These are phyloP conservation scores for Nicotiana attenuata DNA, from an alignment of 257 asterid genomes.

Conservation along the genomic window DNA sequence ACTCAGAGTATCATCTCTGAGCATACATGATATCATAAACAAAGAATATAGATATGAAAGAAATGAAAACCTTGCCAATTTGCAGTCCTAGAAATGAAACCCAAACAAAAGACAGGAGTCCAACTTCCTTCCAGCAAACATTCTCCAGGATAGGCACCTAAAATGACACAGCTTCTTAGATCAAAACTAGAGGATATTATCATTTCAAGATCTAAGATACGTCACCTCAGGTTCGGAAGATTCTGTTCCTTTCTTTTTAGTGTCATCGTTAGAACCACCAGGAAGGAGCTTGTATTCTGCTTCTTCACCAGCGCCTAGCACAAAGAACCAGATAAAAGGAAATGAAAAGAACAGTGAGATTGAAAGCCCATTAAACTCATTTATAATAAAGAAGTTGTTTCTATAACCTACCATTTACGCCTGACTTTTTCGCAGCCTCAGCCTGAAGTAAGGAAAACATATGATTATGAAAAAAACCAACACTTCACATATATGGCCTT, in stretches of 20 bases:
- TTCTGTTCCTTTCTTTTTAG: slow-evolving; percentile 28
- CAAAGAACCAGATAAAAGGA: slow-evolving; percentile 5
- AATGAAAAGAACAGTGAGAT: not conserved
- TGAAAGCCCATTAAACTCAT: not conserved
- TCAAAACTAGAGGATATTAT: not conserved
- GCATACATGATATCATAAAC: not conserved
- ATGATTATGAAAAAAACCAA: slow-evolving; percentile 2
- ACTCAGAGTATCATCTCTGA: not conserved
- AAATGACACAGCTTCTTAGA: slow-evolving; percentile 17
- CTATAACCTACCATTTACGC: slow-evolving; percentile 47
- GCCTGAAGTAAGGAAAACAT: not conserved
- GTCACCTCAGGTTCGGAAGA: slow-evolving; percentile 54
- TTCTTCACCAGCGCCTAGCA: slow-evolving; percentile 47
- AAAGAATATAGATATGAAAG: not conserved
- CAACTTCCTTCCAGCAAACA: slow-evolving; percentile 87
- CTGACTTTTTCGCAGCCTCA: not conserved
- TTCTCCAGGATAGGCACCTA: slow-evolving; percentile 73
- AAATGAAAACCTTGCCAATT: slow-evolving; percentile 56
- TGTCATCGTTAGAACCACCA: slow-evolving; percentile 46
- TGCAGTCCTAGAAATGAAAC: slow-evolving; percentile 74
- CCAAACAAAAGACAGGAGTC: slow-evolving; percentile 87
- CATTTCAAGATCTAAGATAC: not conserved
- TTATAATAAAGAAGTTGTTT: not conserved
- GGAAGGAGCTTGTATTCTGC: slow-evolving; percentile 81
- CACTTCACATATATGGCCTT: not conserved